Conservation (phyloP, 192 early-diverging fungal genomes). For the Coemansia sp. region DNA sequence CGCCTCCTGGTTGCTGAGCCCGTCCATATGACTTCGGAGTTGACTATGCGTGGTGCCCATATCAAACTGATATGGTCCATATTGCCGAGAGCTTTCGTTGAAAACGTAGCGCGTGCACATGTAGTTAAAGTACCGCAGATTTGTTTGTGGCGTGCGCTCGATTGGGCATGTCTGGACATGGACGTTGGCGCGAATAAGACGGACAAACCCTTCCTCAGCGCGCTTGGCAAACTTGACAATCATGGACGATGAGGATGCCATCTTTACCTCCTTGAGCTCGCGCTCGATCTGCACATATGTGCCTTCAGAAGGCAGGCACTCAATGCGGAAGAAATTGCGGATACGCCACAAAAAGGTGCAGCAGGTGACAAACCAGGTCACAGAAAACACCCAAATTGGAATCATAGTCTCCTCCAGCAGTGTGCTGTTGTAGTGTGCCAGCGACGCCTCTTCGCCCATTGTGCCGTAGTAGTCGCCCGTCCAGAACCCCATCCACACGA, state of each 20-base stretch:
- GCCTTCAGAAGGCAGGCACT: conserved; percentile 45
- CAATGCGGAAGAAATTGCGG: conserved; percentile 57
- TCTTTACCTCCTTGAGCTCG: conserved; percentile 41
- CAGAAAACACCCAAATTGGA: conserved; percentile 54
- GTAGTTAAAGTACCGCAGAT: conserved; percentile 68
- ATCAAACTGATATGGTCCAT: conserved; percentile 62
- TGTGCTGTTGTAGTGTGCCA: conserved; percentile 57
- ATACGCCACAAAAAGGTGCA: conserved; percentile 33
- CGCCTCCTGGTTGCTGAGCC: conserved; percentile 58
- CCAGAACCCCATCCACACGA: conserved; percentile 41
- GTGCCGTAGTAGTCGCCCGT: conserved; percentile 58
- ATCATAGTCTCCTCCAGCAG: conserved; percentile 45
- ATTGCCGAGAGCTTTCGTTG: conserved; percentile 47
- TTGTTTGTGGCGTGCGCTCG: conserved; percentile 44
- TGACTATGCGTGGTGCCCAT: conserved; percentile 60
- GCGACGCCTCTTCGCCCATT: conserved; percentile 57
- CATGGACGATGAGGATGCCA: conserved; percentile 43
- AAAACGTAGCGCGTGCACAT: conserved; percentile 78
- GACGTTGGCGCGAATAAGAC: conserved; percentile 45
- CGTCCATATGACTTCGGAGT: conserved; percentile 49
- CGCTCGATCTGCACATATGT: conserved; percentile 57
- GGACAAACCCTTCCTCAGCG: conserved; percentile 28
- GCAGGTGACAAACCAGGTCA: conserved; percentile 46
- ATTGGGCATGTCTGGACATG: conserved; percentile 48
- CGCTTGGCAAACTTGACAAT: conserved; percentile 33